Evolutionary conservation across 73 alveolate species (phyloP).

Genomic region (Paraurostyla sp.): DNA sequence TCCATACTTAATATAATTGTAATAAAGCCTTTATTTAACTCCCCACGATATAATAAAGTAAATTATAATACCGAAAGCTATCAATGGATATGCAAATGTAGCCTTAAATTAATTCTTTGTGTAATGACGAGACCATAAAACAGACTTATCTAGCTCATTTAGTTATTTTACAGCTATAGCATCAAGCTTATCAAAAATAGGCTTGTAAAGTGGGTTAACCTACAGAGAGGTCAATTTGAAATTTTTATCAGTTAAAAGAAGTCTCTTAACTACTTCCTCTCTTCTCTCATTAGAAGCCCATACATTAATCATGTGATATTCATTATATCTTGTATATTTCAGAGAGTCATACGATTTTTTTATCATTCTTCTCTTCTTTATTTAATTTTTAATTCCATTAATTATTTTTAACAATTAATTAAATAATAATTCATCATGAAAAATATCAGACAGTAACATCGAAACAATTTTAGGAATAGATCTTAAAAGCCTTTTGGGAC

Average conservation of each 20-base stretch:
- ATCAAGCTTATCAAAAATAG: slow-evolving; percentile 69
- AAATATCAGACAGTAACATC: slow-evolving; percentile 22
- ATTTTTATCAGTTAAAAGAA: slow-evolving; percentile 52
- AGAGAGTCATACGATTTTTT: slow-evolving; percentile 32
- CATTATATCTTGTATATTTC: slow-evolving; percentile 47
- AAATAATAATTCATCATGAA: neutral
- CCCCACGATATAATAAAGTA: slow-evolving; percentile 42
- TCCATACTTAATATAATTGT: slow-evolving; percentile 63
- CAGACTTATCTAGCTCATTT: slow-evolving; percentile 51
- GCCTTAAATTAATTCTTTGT: slow-evolving; percentile 51
- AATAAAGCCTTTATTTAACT: slow-evolving; percentile 61
- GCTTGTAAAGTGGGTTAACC: slow-evolving; percentile 74
- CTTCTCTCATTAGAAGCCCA: slow-evolving; percentile 71
- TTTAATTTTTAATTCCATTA: no score
- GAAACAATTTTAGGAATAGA: slow-evolving; percentile 12
- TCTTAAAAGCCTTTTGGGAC: neutral
- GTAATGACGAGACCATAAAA: slow-evolving; percentile 67
- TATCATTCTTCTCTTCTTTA: slow-evolving; percentile 57
- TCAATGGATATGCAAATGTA: slow-evolving; percentile 60
- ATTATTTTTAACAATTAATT: no score
- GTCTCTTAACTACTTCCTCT: slow-evolving; percentile 30
- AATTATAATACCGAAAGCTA: slow-evolving; percentile 39
- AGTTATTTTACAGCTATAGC: slow-evolving; percentile 64
- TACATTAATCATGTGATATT: slow-evolving; percentile 65
- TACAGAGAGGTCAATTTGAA: slow-evolving; percentile 56